Evolutionary conservation across 148 eudicot species (phyloP).

Genomic region (Amaranthus cruentus): DNA sequence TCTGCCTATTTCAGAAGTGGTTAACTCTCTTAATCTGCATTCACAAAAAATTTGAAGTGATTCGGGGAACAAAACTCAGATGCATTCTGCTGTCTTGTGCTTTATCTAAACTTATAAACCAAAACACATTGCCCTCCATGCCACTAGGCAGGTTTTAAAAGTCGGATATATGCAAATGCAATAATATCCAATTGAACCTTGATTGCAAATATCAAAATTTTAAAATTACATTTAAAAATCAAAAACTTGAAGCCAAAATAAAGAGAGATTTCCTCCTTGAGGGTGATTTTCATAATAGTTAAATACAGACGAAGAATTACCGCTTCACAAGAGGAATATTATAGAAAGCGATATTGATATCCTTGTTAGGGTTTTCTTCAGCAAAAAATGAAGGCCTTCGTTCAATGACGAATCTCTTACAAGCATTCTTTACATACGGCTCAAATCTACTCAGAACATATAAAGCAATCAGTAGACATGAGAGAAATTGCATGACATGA

Average conservation of each 20-base stretch:
- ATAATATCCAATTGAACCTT: no score
- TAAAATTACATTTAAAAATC: neutral
- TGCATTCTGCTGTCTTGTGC: neutral
- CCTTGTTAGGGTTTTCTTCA: slow-evolving; percentile 85
- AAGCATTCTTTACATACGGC: slow-evolving; percentile 74
- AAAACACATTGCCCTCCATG: no score
- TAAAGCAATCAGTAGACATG: neutral
- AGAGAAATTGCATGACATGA: neutral
- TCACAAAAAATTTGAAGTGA: neutral
- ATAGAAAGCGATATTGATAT: slow-evolving; percentile 73
- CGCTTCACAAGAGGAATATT: slow-evolving; percentile 84
- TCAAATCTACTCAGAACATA: slow-evolving; percentile 48
- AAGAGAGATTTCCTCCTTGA: no score
- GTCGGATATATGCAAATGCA: no score
- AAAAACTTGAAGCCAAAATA: neutral
- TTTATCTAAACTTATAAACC: no score
- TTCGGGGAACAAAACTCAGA: neutral
- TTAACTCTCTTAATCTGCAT: slow-evolving; percentile 73
- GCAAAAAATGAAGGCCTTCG: slow-evolving; percentile 62
- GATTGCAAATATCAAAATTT: no score
- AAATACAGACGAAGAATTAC: slow-evolving; percentile 22
- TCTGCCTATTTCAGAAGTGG: slow-evolving; percentile 76
- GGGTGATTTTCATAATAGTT: neutral
- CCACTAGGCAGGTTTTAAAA: no score
- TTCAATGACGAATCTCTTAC: slow-evolving; percentile 84